These are phyloP conservation scores for Geotrichum phurueaensis DNA, from an alignment of 1,139 yeast genomes.

Conservation along the genomic window DNA sequence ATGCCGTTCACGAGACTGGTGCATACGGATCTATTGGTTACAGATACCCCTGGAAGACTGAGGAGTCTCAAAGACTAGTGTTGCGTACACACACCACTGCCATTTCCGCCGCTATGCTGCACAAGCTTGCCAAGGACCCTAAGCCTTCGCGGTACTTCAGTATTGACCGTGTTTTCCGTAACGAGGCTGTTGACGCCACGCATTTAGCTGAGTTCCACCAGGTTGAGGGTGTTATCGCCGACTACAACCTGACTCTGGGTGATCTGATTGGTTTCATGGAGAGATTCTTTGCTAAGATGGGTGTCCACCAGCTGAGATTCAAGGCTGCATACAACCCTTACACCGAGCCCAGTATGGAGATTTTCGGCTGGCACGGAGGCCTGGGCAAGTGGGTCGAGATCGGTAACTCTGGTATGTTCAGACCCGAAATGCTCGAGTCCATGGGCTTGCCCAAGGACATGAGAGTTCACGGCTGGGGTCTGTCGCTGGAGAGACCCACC, in stretches of 20 bases:
- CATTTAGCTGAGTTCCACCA: slow-evolving; percentile 99
- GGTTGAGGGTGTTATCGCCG: slow-evolving; percentile 98
- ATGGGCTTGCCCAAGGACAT: slow-evolving; percentile 95
- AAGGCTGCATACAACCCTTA: slow-evolving; percentile 98
- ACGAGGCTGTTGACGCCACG: slow-evolving; percentile 99
- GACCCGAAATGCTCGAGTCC: slow-evolving; percentile 98
- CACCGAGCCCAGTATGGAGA: slow-evolving; percentile 98
- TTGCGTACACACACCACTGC: slow-evolving; percentile 97
- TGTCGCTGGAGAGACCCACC: slow-evolving; percentile 95
- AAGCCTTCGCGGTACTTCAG: slow-evolving; percentile 89
- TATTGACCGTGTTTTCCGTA: slow-evolving; percentile 97
- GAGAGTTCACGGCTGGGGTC: slow-evolving; percentile 96
- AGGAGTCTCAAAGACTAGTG: slow-evolving; percentile 84
- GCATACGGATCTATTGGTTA: slow-evolving; percentile 94
- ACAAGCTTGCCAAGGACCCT: slow-evolving; percentile 82
- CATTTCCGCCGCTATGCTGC: slow-evolving; percentile 80
- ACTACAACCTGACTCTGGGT: slow-evolving; percentile 89
- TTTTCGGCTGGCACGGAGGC: slow-evolving; percentile 94
- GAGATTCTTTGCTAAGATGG: slow-evolving; percentile 94
- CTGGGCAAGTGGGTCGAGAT: slow-evolving; percentile 97
- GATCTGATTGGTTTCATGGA: slow-evolving; percentile 98
- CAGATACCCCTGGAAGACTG: slow-evolving; percentile 94
- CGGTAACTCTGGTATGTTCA: slow-evolving; percentile 98
- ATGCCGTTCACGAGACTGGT: slow-evolving; percentile 82
- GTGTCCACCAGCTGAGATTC: slow-evolving; percentile 89